A percentile compares a stretch with the other conserved stretches of the same genome.
These are phyloP conservation scores for Lathyrus aphaca DNA, from an alignment of 306 rosid species.

Conservation along the genomic window DNA sequence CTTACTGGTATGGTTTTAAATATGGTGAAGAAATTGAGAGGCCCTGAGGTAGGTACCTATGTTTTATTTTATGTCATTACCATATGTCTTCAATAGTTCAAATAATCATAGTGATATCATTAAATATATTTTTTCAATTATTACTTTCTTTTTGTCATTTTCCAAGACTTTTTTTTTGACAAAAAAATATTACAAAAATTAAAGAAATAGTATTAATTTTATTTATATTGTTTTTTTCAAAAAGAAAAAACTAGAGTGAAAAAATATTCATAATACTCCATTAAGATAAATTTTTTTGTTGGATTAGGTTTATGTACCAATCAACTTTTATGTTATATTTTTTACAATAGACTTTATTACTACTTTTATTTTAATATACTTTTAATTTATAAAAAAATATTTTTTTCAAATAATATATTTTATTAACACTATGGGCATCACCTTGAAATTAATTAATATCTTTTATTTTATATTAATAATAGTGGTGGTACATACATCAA, in stretches of 20 bases:
- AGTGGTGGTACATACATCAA: background rate
- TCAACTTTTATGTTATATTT: too few relatives aligned
- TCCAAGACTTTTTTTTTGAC: background rate
- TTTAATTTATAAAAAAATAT: too few relatives aligned
- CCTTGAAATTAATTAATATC: background rate
- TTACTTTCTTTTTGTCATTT: background rate
- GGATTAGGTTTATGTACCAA: too few relatives aligned
- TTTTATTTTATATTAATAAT: too few relatives aligned
- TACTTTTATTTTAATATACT: too few relatives aligned
- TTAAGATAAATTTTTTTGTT: too few relatives aligned
- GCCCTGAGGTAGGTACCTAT: slow-evolving; percentile 52
- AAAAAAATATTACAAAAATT: background rate
- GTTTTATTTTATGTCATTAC: background rate
- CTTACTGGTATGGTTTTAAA: slow-evolving; percentile 44
- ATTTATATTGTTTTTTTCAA: too few relatives aligned
- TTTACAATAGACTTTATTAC: too few relatives aligned
- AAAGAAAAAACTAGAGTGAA: too few relatives aligned
- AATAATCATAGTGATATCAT: background rate
- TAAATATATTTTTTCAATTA: background rate
- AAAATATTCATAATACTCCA: too few relatives aligned
- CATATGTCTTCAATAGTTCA: background rate
- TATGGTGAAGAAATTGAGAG: slow-evolving; percentile 44
- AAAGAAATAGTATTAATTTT: too few relatives aligned
- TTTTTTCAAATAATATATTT: too few relatives aligned
- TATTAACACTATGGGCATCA: background rate